Base-by-base conservation (phyloP, 495 filamentous ascomycete genomes). In the Xanthoparmelia taractica region DNA sequence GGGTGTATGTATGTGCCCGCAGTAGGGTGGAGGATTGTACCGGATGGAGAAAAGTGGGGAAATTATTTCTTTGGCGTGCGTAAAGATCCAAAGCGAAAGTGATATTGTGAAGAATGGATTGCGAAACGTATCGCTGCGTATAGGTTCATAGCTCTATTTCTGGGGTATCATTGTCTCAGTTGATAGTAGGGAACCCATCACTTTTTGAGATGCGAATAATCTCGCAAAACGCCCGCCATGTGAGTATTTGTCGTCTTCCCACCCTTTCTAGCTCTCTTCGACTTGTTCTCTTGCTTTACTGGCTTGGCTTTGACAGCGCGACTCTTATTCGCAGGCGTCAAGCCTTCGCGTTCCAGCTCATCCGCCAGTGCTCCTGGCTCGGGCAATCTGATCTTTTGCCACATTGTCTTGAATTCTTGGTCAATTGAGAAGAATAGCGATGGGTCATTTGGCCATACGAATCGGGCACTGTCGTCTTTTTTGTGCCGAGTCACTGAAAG, bases 11-110 rank as follows among this genome's bases (percentile, higher is more conserved):
- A 94, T 79, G 82, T 97, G 56, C 94, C 94, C 18, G 92, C 91
- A 1, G 58, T 94, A 43, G 94, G 94, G 50, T 98, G 94, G 94
- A 93, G 79, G 78, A 85, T 90, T 75, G 88, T 96, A 4, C 70
- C 63, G 20, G 89, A 89, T 12, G 87, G 89, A 58, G 94, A 98
- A 78, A 85, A 82, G 71, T 84, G 89, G 75, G 94, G 94, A 40
- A 98, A 98, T 76, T 98, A 98, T 74, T 97, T 98, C 74, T 95
- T 96, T 75, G 94, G 84, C 45, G 84, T 95, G 37, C 84, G 87
- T 74, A 95, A 79, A 76, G 79, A 70, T 56, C 25, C 33, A 27
- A 36, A 36, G 23, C 36, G 43, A 33, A 29, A 25, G 25, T 23
- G 12, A 25, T 23, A 41, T 60, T 43, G 50, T 25, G 36, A 15